Percentiles rank a stretch among this genome's conserved stretches.
Evolutionary conservation across 1,139 yeast species (phyloP).

Genomic region (Suhomyces terraborum): DNA sequence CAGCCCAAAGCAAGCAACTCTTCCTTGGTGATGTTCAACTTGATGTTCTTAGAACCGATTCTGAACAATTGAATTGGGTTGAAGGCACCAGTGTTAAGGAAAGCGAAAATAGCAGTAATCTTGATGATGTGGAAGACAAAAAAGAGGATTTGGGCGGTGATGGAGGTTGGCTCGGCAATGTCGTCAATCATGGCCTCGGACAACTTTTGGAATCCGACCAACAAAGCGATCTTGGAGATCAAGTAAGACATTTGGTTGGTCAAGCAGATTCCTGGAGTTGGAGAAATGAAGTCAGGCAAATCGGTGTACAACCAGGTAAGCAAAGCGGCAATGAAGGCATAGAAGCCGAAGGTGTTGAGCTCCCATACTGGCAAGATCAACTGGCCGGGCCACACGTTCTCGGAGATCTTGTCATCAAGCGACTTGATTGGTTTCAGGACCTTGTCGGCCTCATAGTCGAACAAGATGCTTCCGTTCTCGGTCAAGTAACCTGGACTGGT

Average conservation of each 20-base stretch:
- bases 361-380: constrained; percentile 82
- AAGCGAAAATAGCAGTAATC: constrained; percentile 53
- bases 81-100: constrained; percentile 68
- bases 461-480: constrained; percentile 77
- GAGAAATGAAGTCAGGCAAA: constrained; percentile 82
- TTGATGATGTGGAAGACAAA: constrained; percentile 74
- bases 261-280: constrained; percentile 88
- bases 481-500: constrained; percentile 83
- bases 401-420: constrained; percentile 50
- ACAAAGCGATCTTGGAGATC: constrained; percentile 35
- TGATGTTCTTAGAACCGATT: constrained; percentile 30
- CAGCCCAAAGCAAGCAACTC: constrained; percentile 74
- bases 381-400: constrained; percentile 87
- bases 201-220: constrained; percentile 36
- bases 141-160: constrained; percentile 63
- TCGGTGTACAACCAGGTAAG: constrained; percentile 86
- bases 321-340: constrained; percentile 48
- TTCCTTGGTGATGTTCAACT: constrained; percentile 49
- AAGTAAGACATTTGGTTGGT: constrained; percentile 60
- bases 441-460: constrained; percentile 58
- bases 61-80: constrained; percentile 59
- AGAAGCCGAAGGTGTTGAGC: constrained; percentile 50
- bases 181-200: constrained; percentile 54
- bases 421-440: constrained; percentile 42
- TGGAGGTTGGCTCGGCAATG: constrained; percentile 39